These are phyloP conservation scores for Vaccinium myrtillus DNA, from an alignment of 148 eudicot species.

Conservation along the genomic window DNA sequence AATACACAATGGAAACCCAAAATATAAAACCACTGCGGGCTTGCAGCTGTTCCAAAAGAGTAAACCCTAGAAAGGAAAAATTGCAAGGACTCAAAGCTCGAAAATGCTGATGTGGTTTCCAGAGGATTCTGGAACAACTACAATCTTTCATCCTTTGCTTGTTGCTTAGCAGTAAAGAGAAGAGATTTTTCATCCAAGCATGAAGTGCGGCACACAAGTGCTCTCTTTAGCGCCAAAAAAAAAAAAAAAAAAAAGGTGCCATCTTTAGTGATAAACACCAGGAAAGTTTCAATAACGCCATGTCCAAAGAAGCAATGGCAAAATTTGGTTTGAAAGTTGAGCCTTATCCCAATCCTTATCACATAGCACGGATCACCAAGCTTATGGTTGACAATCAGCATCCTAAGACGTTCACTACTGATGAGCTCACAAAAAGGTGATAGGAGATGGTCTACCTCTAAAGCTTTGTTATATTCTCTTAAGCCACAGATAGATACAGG, in stretches of 20 bases:
- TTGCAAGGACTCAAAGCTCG: background rate
- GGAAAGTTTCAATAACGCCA: background rate
- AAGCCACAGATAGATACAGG: background rate
- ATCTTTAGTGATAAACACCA: background rate
- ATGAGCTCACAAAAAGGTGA: background rate
- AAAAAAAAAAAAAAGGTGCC: too few relatives aligned
- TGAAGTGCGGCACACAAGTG: background rate
- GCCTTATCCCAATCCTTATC: background rate
- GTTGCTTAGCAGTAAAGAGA: background rate
- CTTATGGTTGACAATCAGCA: background rate
- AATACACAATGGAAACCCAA: background rate
- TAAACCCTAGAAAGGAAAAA: background rate
- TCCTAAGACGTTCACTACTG: background rate
- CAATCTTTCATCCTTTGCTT: background rate
- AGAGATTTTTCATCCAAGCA: background rate
- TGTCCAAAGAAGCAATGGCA: background rate
- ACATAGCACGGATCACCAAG: background rate
- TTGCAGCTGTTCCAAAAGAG: background rate
- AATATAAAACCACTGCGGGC: background rate
- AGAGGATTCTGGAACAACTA: too few relatives aligned
- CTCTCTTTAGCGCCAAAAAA: background rate
- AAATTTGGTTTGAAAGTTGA: background rate
- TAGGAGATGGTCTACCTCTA: background rate
- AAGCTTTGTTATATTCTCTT: background rate
- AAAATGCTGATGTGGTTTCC: too few relatives aligned